phyloP scores from a whole-genome alignment of 169 alveolate genomes.

The Plasmodium relictum region DNA sequence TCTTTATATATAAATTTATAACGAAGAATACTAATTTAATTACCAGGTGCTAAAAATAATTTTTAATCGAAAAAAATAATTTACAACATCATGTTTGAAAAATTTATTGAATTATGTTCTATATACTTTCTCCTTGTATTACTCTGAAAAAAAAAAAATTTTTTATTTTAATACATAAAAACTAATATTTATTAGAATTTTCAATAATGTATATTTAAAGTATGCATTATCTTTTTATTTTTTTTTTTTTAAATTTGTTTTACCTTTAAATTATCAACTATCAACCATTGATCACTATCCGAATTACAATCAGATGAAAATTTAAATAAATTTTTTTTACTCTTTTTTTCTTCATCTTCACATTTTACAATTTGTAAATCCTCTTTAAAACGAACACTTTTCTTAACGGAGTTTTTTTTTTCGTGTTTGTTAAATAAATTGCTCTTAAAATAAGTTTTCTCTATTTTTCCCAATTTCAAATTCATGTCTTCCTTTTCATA shows the following conservation, averaged over 20 bases:
- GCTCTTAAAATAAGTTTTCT: constrained; percentile 14
- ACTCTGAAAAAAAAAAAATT: constrained; percentile 42
- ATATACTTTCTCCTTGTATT: constrained; percentile 26
- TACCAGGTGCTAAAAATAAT: no score
- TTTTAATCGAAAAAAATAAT: neutral
- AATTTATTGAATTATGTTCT: constrained; percentile 18
- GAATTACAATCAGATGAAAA: constrained; percentile 44
- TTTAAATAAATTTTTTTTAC: constrained; percentile 30
- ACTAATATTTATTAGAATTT: neutral
- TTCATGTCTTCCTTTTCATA: constrained; percentile 41
- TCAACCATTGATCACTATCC: constrained; percentile 73
- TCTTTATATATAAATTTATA: neutral
- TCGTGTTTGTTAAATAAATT: constrained; percentile 28
- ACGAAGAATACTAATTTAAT: neutral
- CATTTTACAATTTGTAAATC: neutral
- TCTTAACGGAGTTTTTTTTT: constrained; percentile 22
- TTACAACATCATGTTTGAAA: constrained; percentile 64
- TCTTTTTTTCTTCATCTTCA: constrained; percentile 37
- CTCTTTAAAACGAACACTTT: constrained; percentile 69
- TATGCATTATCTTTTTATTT: constrained; percentile 3
- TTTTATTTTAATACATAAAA: neutral
- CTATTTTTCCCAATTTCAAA: constrained; percentile 21
- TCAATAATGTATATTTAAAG: neutral
- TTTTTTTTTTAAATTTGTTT: neutral
- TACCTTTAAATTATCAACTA: constrained; percentile 76